phyloP scores from a whole-genome alignment of 306 rosid species.

The Casuarina equisetifolia region DNA sequence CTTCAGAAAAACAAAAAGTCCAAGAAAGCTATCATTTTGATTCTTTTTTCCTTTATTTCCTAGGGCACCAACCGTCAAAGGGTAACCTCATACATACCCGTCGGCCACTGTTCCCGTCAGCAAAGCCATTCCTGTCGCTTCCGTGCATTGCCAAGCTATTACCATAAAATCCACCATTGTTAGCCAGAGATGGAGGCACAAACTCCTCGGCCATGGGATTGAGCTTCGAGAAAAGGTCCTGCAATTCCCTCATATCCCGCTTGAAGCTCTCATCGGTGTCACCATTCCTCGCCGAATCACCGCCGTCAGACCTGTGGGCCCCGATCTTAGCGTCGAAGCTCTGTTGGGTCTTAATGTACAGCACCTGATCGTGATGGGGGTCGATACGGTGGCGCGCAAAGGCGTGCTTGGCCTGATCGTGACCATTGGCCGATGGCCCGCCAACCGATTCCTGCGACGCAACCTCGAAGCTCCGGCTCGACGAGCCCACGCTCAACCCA shows the following conservation, averaged over 20 bases:
- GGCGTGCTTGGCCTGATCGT: constrained; percentile 40
- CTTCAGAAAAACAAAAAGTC: constrained; percentile 22
- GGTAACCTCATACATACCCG: constrained; percentile 47
- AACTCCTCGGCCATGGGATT: constrained; percentile 99
- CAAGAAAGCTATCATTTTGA: constrained; percentile 3
- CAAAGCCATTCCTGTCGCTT: constrained; percentile 40
- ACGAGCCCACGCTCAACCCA: constrained; percentile 30
- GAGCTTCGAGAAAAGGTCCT: constrained; percentile 80
- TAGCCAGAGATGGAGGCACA: constrained; percentile 72
- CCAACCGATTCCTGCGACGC: constrained; percentile 49
- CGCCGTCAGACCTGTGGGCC: constrained; percentile 37
- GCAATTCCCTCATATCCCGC: constrained; percentile 88
- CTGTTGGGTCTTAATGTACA: constrained; percentile 18
- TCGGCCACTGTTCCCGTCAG: constrained; percentile 40
- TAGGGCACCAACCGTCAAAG: constrained; percentile 8
- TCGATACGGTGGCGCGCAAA: constrained; percentile 24
- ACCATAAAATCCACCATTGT: constrained; percentile 47
- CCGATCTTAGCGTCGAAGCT: constrained; percentile 35
- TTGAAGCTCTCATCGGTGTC: constrained; percentile 53
- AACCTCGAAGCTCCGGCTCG: constrained; percentile 31
- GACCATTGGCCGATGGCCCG: constrained; percentile 26
- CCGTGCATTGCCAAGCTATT: constrained; percentile 49
- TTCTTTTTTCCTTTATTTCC: neutral
- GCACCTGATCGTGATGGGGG: constrained; percentile 27
- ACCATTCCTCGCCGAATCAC: constrained; percentile 34